Evolutionary conservation across 768 basidiomycete genomes (phyloP).

Genomic region (Amanita molliuscula): DNA sequence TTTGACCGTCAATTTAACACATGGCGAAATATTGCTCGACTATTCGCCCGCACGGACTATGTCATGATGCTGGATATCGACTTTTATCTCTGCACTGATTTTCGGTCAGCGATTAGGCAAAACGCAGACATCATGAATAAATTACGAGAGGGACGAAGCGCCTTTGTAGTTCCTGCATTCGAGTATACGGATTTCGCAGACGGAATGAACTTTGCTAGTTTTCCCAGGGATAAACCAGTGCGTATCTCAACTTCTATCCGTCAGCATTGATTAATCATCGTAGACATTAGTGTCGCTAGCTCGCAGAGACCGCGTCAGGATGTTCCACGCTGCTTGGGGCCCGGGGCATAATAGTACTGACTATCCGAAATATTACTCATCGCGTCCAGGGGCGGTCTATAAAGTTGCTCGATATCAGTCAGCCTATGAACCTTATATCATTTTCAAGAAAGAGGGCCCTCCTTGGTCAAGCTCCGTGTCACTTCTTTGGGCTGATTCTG

Average conservation of each 20-base stretch:
- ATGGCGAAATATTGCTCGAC: slow-evolving; percentile 79
- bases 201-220: slow-evolving; percentile 44
- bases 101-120: slow-evolving; percentile 45
- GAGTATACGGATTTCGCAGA: slow-evolving; percentile 63
- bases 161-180: slow-evolving; percentile 80
- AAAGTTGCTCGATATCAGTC: slow-evolving; percentile 69
- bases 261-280: not conserved
- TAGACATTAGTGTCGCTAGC: slow-evolving; percentile 54
- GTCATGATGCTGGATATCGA: slow-evolving; percentile 92
- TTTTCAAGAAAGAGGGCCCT: slow-evolving; percentile 66
- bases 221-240: slow-evolving; percentile 66
- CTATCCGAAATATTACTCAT: slow-evolving; percentile 55
- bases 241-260: slow-evolving; percentile 9
- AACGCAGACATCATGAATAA: slow-evolving; percentile 30
- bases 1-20: slow-evolving; percentile 84
- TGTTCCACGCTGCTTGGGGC: slow-evolving; percentile 74
- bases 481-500: not conserved
- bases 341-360: slow-evolving; percentile 78
- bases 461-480: slow-evolving; percentile 45
- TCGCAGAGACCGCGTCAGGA: slow-evolving; percentile 42
- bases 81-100: slow-evolving; percentile 78
- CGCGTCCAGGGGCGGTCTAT: slow-evolving; percentile 60
- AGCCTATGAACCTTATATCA: slow-evolving; percentile 83
- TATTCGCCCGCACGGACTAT: slow-evolving; percentile 75
- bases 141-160: slow-evolving; percentile 50